Evolutionary conservation across 208 protist species (phyloP).

Genomic region (Leishmania major): DNA sequence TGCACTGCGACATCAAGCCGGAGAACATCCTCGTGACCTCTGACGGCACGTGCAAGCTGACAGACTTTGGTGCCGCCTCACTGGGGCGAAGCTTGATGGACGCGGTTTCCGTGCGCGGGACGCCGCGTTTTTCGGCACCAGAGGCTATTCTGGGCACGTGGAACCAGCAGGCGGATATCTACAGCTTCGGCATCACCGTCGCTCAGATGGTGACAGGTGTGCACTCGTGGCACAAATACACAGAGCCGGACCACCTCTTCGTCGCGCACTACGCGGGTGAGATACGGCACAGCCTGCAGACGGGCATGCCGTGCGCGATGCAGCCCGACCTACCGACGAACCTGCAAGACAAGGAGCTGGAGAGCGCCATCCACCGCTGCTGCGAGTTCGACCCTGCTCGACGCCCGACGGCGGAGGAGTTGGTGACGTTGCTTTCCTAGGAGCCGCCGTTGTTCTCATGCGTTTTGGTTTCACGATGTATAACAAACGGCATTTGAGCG

Average conservation of each 20-base stretch:
- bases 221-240: constrained; percentile 61
- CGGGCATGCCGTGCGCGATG: constrained; percentile 38
- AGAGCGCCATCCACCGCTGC: constrained; percentile 42
- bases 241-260: constrained; percentile 54
- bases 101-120: constrained; percentile 50
- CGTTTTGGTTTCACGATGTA: background rate
- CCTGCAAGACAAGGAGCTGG: constrained; percentile 47
- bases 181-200: constrained; percentile 86
- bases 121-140: constrained; percentile 76
- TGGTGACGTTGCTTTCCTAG: constrained; percentile 52
- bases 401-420: constrained; percentile 49
- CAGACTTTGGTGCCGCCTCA: constrained; percentile 87
- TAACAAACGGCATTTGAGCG: background rate
- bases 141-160: constrained; percentile 63
- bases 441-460: background rate
- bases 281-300: constrained; percentile 34
- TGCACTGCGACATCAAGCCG: constrained; percentile 93
- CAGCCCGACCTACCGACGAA: constrained; percentile 40
- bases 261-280: constrained; percentile 44
- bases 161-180: constrained; percentile 70
- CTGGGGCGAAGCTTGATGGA: constrained; percentile 49
- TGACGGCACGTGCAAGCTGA: constrained; percentile 86
- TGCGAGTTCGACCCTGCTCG: constrained; percentile 42
- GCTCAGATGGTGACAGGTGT: constrained; percentile 66
- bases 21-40: constrained; percentile 86